These are phyloP conservation scores for Xylaria sp. DNA, from an alignment of 2,329 filamentous ascomycete species.

Conservation along the genomic window DNA sequence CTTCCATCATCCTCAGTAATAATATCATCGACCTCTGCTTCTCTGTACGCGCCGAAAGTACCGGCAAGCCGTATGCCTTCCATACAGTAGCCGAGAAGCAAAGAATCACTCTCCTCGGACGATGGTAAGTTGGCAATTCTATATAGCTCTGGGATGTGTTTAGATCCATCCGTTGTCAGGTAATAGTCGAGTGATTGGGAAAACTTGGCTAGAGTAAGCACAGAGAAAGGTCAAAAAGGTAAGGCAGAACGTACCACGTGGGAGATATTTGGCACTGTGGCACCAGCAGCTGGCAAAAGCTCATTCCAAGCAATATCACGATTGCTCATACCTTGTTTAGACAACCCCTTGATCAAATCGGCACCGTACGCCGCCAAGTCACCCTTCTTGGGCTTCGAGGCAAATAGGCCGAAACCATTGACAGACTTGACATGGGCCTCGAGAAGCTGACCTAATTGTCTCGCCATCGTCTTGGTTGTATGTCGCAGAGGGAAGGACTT, in stretches of 20 bases:
- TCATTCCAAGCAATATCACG: constrained; percentile 74
- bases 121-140: constrained; percentile 61
- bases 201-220: constrained; percentile 55
- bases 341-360: constrained; percentile 67
- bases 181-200: constrained; percentile 77
- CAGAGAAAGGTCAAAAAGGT: background rate
- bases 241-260: constrained; percentile 58
- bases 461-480: constrained; percentile 54
- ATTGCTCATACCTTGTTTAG: constrained; percentile 65
- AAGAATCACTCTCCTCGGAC: constrained; percentile 63
- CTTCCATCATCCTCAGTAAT: constrained; percentile 58
- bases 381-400: constrained; percentile 50
- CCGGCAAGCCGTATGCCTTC: constrained; percentile 74
- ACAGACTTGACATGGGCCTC: constrained; percentile 26
- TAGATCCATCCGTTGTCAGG: constrained; percentile 60
- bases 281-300: constrained; percentile 69
- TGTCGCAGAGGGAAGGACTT: constrained; percentile 62
- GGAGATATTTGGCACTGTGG: constrained; percentile 73
- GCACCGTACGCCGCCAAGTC: constrained; percentile 69
- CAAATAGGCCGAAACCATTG: constrained; percentile 45
- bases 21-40: constrained; percentile 53
- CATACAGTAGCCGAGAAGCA: constrained; percentile 71
- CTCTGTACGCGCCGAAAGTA: constrained; percentile 65
- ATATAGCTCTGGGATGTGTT: constrained; percentile 66
- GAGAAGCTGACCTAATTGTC: constrained; percentile 58